Conservation (phyloP, 2,329 filamentous ascomycete species). For the Penicillium sp. region DNA sequence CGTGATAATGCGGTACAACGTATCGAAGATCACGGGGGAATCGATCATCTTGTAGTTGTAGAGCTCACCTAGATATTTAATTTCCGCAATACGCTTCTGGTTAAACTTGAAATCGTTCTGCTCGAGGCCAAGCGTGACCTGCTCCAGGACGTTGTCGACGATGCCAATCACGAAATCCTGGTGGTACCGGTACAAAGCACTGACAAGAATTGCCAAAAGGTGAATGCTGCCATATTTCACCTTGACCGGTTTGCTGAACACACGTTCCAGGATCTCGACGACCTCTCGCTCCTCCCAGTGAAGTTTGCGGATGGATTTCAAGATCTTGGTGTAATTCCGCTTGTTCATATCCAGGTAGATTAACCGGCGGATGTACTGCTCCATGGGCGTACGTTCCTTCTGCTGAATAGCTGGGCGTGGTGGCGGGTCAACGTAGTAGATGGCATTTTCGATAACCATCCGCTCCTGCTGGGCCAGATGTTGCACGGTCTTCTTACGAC, state of each 20-base stretch:
- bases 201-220: constrained; percentile 83
- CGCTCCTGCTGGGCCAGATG: constrained; percentile 94
- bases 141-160: constrained; percentile 88
- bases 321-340: constrained; percentile 86
- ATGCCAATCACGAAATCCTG: constrained; percentile 87
- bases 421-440: constrained; percentile 96
- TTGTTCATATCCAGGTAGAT: constrained; percentile 93
- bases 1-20: constrained; percentile 88
- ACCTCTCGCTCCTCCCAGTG: constrained; percentile 97
- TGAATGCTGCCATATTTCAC: constrained; percentile 98
- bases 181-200: constrained; percentile 87
- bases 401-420: constrained; percentile 91
- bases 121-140: constrained; percentile 83
- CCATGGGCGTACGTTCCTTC: constrained; percentile 91
- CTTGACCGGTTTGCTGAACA: constrained; percentile 94
- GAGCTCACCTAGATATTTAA: constrained; percentile 93
- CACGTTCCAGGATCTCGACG: constrained; percentile 75
- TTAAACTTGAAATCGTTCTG: constrained; percentile 98
- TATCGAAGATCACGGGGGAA: constrained; percentile 92
- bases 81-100: constrained; percentile 88
- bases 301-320: constrained; percentile 90
- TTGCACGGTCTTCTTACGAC: constrained; percentile 93
- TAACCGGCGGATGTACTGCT: constrained; percentile 88
- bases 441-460: constrained; percentile 97
- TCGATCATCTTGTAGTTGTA: constrained; percentile 98